Evolutionary conservation across 2,329 filamentous ascomycete species (phyloP), one percentile per base, ranked within the genome.

Genomic region (Canariomyces notabilis): DNA sequence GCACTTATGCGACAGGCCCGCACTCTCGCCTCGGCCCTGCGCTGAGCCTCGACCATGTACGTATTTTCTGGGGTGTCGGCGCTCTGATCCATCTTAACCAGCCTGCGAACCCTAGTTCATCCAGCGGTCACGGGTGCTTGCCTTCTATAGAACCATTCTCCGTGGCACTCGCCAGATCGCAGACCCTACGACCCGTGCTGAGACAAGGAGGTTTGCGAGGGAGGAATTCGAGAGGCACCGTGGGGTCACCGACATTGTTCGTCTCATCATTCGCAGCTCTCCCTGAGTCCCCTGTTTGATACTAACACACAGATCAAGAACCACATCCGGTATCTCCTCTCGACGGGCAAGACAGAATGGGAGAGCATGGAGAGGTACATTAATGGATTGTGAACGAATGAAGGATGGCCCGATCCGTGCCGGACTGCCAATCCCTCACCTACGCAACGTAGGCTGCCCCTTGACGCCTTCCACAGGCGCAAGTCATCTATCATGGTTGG

Each of bases 261-360:
- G 75, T 67, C 12, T 16, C 14, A 26, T 7, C 14, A 14, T 37
- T 3, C 19, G 8, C 37, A 9, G 8, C 35, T 50, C 20, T 44
- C 35, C 5, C 21, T 11, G 18, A 16, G 36, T n/a, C n/a, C n/a
- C n/a, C n/a, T n/a, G n/a, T n/a, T n/a, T n/a, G n/a, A n/a, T 43
- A 37, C 37, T 40, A 18, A 41, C 44, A 16, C 31, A 31, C 18
- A n/a, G n/a, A n/a, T 35, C 29, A 50, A 80, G 77, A 64, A 66
- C 53, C 80, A 83, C 57, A 79, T 83, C 53, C 72, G 76, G 47
- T 83, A 83, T 61, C 71, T 84, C 31, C 62, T 83, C 48, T 82
- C 79, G 8, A 82, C 75, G 3, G 80, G 80, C 43, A 83, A 80
- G 66, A 80, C 78, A 20, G 75, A 83, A 59, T 83, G 80, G 79